Conservation (phyloP, 306 rosid genomes). For the Prunus davidiana region DNA sequence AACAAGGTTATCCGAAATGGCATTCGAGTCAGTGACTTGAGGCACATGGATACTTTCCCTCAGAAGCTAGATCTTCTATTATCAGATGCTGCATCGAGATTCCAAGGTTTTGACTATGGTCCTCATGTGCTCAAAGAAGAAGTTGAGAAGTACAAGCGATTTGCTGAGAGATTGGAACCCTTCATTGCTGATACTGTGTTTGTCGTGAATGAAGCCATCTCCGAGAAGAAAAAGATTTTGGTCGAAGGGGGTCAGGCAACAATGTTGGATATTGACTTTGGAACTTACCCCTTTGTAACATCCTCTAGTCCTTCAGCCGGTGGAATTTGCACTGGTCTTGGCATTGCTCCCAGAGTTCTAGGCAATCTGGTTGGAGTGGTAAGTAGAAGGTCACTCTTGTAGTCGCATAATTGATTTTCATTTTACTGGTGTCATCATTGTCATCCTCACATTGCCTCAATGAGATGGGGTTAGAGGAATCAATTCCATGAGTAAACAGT, state of each 20-base stretch:
- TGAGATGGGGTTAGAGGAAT: neutral
- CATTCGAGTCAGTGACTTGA: conserved; percentile 81
- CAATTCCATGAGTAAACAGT: neutral
- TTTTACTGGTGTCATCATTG: neutral
- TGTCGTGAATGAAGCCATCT: conserved; percentile 76
- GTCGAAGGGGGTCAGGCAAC: conserved; percentile 99
- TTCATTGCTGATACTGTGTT: conserved; percentile 79
- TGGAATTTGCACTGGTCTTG: conserved; percentile 96
- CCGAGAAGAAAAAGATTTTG: conserved; percentile 71
- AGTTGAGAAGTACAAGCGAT: conserved; percentile 86
- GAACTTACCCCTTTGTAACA: conserved; percentile 94
- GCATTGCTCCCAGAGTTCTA: conserved; percentile 85
- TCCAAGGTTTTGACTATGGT: conserved; percentile 64
- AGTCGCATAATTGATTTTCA: neutral
- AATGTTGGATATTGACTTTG: conserved; percentile 95
- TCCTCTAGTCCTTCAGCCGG: conserved; percentile 98
- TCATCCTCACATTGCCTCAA: neutral
- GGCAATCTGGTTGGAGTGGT: conserved; percentile 98
- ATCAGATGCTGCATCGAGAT: conserved; percentile 74
- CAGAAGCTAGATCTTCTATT: conserved; percentile 78
- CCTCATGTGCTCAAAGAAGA: conserved; percentile 74
- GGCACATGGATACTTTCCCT: conserved; percentile 86
- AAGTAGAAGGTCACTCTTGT: conserved; percentile 24
- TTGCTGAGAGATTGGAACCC: conserved; percentile 91
- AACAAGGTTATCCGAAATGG: conserved; percentile 89